Evolutionary conservation across 768 basidiomycete genomes (phyloP), one percentile per base, ranked within the genome.

Genomic region (Filobasidium wieringae): DNA sequence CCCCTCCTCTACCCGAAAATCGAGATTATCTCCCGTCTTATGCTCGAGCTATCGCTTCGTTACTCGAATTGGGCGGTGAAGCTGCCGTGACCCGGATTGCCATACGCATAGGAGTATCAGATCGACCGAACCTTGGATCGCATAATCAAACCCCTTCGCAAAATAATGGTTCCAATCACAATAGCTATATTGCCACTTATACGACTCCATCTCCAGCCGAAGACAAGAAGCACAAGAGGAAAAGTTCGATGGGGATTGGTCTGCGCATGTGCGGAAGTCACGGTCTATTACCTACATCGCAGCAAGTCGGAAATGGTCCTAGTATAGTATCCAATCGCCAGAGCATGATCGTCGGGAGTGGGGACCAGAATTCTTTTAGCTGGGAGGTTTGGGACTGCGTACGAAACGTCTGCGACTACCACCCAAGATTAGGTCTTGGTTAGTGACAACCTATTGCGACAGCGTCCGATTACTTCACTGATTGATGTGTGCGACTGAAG

Each of bases 331-430:
- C 41, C 7, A 57, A 41, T 33, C 24, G 57, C n/a, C 57, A 53
- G 15, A 58, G 57, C 37, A 41, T 58, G 51, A 40, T 58, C 27
- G 51, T 51, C 15, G 56, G 56, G n/a, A 36, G 47, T 2, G 72
- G 72, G 7, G 75, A 75, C 62, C 67, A 66, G 24, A 68, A 67
- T 49, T 68, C 72, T 8, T 62, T 67, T 6, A 88, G 87, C 0
- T 99, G 95, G 93, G 95, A 97, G 72, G 93, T 92, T 82, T 99
- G 95, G 95, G 95, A 97, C 72, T 80, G 85, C 47, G 88, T 99
- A 58, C 79, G 92, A 60, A 84, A 85, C 2, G 80, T 93, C 32
- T 99, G 95, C 72, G 84, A 84, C 57, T 93, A 91, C 72, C 71
- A 74, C 39, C 69, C 73, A 2, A 65, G 76, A 11, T 63, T 78